phyloP scores from a whole-genome alignment of 2,329 filamentous ascomycete species.

The Calonectria pseudoturangicola region DNA sequence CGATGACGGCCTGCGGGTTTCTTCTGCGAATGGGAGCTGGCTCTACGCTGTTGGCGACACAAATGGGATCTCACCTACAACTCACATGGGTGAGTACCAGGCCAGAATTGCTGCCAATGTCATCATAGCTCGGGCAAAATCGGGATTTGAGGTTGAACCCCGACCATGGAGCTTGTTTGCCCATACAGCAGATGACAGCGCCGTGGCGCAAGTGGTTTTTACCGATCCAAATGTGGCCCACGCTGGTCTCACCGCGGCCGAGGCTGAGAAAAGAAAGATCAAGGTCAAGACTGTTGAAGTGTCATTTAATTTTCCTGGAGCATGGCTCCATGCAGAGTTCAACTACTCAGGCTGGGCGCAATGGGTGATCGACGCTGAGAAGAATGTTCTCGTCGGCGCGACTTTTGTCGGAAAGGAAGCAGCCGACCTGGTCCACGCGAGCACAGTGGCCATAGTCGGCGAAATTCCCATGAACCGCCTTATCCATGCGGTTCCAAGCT shows the following conservation, averaged over 20 bases:
- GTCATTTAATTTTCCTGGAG: background rate
- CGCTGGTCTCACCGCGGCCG: background rate
- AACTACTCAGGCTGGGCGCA: background rate
- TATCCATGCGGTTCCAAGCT: background rate
- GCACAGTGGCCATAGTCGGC: background rate
- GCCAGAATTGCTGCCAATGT: too few relatives aligned
- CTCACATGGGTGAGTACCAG: too few relatives aligned
- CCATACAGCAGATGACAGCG: too few relatives aligned
- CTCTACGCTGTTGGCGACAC: too few relatives aligned
- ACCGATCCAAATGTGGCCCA: background rate
- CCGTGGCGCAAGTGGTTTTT: too few relatives aligned
- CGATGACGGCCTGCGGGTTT: too few relatives aligned
- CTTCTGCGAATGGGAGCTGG: too few relatives aligned
- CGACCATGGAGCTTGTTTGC: too few relatives aligned
- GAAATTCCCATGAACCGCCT: background rate
- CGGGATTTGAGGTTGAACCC: too few relatives aligned
- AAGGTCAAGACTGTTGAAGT: background rate
- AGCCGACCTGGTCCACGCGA: background rate
- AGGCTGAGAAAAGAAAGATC: background rate
- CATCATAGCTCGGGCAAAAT: too few relatives aligned
- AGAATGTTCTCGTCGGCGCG: background rate
- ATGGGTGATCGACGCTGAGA: background rate
- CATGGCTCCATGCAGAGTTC: background rate
- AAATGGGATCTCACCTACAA: too few relatives aligned
- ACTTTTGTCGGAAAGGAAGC: background rate